Base-by-base conservation (phyloP, 2,329 filamentous ascomycete species). In the Elsinoe fawcettii region DNA sequence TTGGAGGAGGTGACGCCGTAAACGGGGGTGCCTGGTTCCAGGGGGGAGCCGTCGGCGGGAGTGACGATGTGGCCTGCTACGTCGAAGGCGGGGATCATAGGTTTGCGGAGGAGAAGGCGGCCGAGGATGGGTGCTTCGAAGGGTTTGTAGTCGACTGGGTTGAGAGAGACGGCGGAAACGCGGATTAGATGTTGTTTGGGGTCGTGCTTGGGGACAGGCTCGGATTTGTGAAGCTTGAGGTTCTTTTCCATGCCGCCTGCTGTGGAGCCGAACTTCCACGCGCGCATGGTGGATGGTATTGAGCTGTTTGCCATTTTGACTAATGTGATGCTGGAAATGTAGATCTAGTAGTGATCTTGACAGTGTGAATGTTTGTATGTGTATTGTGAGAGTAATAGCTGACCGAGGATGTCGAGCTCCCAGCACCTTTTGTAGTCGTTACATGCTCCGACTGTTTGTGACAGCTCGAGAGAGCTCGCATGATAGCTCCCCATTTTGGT, bases 81-180 rank as follows among this genome's bases (percentile, higher is more conserved):
- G 64, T 84, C 81, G 62, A 77, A 73, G 16, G 75, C 76, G 0
- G 75, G 77, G 2, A 70, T 76, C 7, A 73, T 72, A 22, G 79
- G 78, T 6, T 65, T 66, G n/a, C 66, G 57, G 14, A 72, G 44
- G 6, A 70, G 59, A 25, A 71, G 60, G 3, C 72, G 70, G 1
- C 67, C 66, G 5, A 79, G 57, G 2, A 76, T 20, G 0, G 75
- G 68, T 25, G 76, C 69, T 64, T 86, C 82, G 8, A 80, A 73
- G 1, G 80, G 61, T 67, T 87, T 87, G 75, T 83, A 80, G 73
- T 87, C 85, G 25, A 79, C 79, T 0, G 83, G 64, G 65, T 86
- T 87, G 61, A 86, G 66, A 22, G 77, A 71, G 23, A 75, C 73
- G 58, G 75, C 71, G 58, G 78, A 68, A 6, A 86, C 78, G 60